phyloP scores from a whole-genome alignment of 352 stramenopile genomes.

The Phytophthora foliorum region DNA sequence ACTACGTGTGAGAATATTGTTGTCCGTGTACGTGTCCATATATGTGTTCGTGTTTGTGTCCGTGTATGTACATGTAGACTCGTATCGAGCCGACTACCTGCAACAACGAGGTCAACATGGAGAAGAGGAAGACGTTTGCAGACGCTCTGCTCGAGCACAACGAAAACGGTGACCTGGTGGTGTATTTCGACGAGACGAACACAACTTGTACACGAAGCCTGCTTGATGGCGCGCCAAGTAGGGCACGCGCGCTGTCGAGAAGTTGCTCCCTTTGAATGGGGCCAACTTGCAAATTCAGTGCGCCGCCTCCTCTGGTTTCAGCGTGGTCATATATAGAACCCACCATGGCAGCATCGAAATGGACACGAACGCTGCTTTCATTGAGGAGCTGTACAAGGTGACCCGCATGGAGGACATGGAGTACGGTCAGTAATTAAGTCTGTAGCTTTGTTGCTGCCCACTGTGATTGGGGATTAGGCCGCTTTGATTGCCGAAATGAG shows the following conservation, averaged over 20 bases:
- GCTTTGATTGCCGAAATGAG: no score
- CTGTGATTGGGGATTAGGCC: no score
- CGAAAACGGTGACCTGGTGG: constrained; percentile 18
- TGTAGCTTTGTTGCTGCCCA: no score
- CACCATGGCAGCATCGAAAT: constrained; percentile 35
- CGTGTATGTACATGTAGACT: no score
- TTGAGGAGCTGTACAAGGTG: constrained; percentile 14
- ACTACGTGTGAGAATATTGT: no score
- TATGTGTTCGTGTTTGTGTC: no score
- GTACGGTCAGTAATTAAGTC: no score
- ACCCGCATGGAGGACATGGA: no score
- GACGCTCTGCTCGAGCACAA: constrained; percentile 5
- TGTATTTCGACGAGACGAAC: constrained; percentile 34
- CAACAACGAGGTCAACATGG: constrained; percentile 35
- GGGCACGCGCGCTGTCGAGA: constrained; percentile 8
- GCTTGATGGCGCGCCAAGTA: constrained; percentile 4
- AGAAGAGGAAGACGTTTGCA: constrained; percentile 25
- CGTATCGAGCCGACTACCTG: constrained; percentile 12
- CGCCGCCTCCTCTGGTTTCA: constrained; percentile 5
- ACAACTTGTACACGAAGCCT: constrained; percentile 32
- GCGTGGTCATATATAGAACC: constrained; percentile 8
- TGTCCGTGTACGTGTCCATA: no score
- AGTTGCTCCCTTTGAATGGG: constrained; percentile 13
- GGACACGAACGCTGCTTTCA: constrained; percentile 26
- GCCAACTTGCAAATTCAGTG: constrained; percentile 37